Evolutionary conservation across 148 eudicot species (phyloP).

Genomic region (Polygonum aviculare): DNA sequence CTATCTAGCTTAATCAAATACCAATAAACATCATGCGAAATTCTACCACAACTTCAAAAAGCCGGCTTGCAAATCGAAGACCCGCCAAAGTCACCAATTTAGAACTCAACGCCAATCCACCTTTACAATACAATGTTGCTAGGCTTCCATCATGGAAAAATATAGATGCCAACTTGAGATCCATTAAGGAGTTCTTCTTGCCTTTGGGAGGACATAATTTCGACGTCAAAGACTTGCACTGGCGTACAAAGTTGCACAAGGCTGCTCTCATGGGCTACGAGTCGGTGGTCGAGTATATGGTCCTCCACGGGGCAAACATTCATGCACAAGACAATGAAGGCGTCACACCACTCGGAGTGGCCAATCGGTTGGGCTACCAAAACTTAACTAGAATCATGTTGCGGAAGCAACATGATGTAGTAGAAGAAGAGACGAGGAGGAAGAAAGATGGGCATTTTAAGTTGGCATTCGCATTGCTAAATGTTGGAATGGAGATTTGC

Average conservation of each 20-base stretch:
- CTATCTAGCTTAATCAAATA: background rate
- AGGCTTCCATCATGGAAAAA: background rate
- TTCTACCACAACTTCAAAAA: background rate
- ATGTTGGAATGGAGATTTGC: conserved; percentile 12
- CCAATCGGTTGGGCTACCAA: background rate
- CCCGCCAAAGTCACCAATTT: background rate
- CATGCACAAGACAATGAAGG: background rate
- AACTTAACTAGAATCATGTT: background rate
- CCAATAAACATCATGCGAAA: background rate
- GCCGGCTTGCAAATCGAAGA: background rate
- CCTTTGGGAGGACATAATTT: background rate
- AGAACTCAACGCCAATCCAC: background rate
- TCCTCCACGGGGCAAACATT: background rate
- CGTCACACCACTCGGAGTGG: background rate
- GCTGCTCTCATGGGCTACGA: background rate
- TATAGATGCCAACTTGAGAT: background rate
- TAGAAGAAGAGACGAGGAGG: background rate
- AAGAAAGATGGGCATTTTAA: background rate
- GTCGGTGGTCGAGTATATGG: background rate
- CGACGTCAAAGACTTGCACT: background rate
- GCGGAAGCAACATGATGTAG: background rate
- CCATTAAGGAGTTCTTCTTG: background rate
- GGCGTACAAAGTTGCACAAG: background rate
- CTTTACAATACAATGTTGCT: background rate
- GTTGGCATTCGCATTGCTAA: conserved; percentile 9